Base-by-base conservation (phyloP, 768 basidiomycete genomes). In the Hirschioporus abietinus region DNA sequence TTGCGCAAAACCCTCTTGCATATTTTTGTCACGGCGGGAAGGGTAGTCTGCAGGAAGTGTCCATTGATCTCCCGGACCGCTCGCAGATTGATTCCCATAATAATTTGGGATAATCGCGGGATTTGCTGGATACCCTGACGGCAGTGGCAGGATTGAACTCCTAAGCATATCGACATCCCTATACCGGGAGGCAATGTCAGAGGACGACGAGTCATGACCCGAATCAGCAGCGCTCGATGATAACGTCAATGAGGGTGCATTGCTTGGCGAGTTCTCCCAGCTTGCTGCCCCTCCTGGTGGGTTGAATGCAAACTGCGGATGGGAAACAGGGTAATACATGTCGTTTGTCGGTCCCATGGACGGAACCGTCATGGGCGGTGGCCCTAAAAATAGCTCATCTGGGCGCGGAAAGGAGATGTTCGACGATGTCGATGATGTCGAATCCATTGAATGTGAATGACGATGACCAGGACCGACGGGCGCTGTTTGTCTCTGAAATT, bases 401-500 rank as follows among this genome's bases (percentile, higher is more conserved):
- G 75, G 68, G 15, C 77, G 75, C 7, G 78, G 66, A 20, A 12
- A 78, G 75, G 15, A 80, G 65, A 23, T 77, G 71, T 12, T 72
- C 64, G 30, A 71, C 66, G 58, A 63, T 66, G 67, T 26, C 69
- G 65, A 67, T 67, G 36, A n/a, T 69, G 70, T 12, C 15, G 63
- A 64, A 17, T 52, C 36, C 15, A 25, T 27, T 26, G 35, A 30
- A 26, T 52, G 68, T 26, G 64, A 64, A 7, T 68, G 59, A 1
- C 79, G 76, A 70, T 92, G 91, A 10, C 90, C 90, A 10, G 90
- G 91, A 3, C 90, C 90, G 1, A 84, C 82, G 30, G 90, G 91
- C 0, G 90, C 90, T 0, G 91, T 92, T 72, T 92, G 91, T 17
- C 90, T 86, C 72, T 91, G 90, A 72, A 90, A 92, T 72, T 93